phyloP scores from a whole-genome alignment of 192 early-diverging fungal species.

The Backusella tarrabulga region DNA sequence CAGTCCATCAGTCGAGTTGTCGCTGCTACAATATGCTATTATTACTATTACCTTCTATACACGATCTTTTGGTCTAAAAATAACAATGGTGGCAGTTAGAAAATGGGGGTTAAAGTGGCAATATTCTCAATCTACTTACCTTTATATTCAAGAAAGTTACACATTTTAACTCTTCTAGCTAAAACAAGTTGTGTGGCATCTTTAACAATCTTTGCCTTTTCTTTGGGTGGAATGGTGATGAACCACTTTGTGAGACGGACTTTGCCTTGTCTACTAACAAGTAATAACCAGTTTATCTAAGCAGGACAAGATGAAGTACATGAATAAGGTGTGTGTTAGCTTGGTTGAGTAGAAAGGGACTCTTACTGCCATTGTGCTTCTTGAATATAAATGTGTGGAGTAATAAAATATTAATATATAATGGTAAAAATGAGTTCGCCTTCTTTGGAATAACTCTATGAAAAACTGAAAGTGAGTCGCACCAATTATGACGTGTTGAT shows the following conservation, averaged over 20 bases:
- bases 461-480: neutral
- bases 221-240: constrained; percentile 73
- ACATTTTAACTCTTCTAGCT: constrained; percentile 89
- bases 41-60: constrained; percentile 51
- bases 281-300: constrained; percentile 74
- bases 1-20: neutral
- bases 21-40: neutral
- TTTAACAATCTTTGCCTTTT: constrained; percentile 93
- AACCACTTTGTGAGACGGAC: constrained; percentile 84
- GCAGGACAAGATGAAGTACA: neutral
- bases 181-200: constrained; percentile 91
- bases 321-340: neutral
- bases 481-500: constrained; percentile 2
- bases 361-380: neutral
- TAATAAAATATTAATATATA: neutral
- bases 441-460: neutral
- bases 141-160: constrained; percentile 98
- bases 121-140: constrained; percentile 37
- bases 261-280: constrained; percentile 84
- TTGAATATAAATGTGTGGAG: neutral
- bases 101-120: neutral
- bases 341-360: neutral
- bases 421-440: neutral
- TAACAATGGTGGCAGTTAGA: neutral
- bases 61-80: constrained; percentile 59